Evolutionary conservation across 2,329 filamentous ascomycete genomes (phyloP), one percentile per base, ranked within the genome.

Genomic region (Aspergillus persii): DNA sequence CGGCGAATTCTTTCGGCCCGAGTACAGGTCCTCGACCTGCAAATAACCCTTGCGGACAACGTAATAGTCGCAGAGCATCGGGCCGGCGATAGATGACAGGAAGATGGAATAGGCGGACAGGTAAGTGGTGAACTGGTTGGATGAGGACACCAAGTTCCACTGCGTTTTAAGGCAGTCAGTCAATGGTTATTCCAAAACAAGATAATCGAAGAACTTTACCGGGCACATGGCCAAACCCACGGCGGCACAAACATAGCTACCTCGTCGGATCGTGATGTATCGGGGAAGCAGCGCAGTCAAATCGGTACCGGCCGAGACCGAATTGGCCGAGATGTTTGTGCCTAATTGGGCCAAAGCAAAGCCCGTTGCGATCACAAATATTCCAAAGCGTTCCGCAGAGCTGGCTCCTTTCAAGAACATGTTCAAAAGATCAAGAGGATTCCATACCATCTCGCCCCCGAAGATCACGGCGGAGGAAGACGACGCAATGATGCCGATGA

Each of bases 31-130:
- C 68, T 86, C 87, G 65, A 94, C 81, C 64, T 92, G 86, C 2
- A 95, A 81, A 72, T 92, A 96, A 4, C 93, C 93, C 59, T 84
- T 87, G 59, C 93, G 89, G 4, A 96, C 90, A 57, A 89, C 62
- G 76, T 96, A 97, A 80, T 97, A 97, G 75, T 97, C 93, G 66
- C 83, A 85, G 61, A 92, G 81, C 79, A 96, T 95, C 63, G 96
- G 91, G n/a, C 93, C 93, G 0, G 91, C 92, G 63, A 97, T 96
- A 48, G 90, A 92, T 60, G 90, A 93, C n/a, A 97, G 83, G 77
- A 97, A 97, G 58, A 97, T 92, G 3, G 90, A 92, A 79, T 96
- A 96, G 1, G 93, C 89, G 0, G 90, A 95, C 0, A 97, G 86
- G 71, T 96, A 96, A 3, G 91, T 96, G 0, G 91, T 95, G 79